phyloP scores from a whole-genome alignment of 192 early-diverging fungal genomes.

The Chytriomyces confervae region DNA sequence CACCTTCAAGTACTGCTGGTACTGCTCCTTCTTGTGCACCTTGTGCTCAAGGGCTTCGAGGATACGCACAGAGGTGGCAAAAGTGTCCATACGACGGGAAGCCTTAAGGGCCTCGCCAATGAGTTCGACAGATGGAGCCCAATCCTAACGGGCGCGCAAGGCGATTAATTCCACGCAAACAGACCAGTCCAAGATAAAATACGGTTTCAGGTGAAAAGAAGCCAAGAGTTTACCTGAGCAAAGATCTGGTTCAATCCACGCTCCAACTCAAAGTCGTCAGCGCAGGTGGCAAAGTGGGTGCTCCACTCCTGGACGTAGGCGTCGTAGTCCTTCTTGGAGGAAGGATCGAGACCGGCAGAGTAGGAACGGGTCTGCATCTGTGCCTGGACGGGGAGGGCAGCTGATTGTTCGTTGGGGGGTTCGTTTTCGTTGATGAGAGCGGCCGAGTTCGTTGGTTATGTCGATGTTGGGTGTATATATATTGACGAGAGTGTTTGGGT shows the following conservation, averaged over 20 bases:
- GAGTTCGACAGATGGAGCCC: conserved; percentile 75
- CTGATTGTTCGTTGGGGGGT: too few species aligned
- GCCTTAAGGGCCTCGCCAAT: conserved; percentile 90
- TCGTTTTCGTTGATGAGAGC: too few species aligned
- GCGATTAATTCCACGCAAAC: too few species aligned
- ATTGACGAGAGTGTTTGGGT: too few species aligned
- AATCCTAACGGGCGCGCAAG: background rate
- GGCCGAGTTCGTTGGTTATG: too few species aligned
- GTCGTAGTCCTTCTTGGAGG: conserved; percentile 56
- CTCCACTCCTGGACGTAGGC: conserved; percentile 59
- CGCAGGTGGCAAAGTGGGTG: conserved; percentile 62
- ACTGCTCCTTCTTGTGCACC: conserved; percentile 83
- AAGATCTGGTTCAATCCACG: conserved; percentile 98
- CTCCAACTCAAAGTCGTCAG: conserved; percentile 97
- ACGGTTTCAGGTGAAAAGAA: background rate
- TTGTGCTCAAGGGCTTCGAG: conserved; percentile 94
- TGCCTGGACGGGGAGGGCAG: too few species aligned
- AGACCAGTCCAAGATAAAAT: background rate
- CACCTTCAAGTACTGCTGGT: conserved; percentile 86
- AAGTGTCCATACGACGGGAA: conserved; percentile 90
- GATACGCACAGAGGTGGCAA: conserved; percentile 89
- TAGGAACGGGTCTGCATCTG: conserved; percentile 11
- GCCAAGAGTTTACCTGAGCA: conserved; percentile 46
- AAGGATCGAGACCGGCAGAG: conserved; percentile 58
- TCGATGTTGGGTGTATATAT: too few species aligned